Conservation (phyloP, 768 basidiomycete species). For the Boletus huronensis region DNA sequence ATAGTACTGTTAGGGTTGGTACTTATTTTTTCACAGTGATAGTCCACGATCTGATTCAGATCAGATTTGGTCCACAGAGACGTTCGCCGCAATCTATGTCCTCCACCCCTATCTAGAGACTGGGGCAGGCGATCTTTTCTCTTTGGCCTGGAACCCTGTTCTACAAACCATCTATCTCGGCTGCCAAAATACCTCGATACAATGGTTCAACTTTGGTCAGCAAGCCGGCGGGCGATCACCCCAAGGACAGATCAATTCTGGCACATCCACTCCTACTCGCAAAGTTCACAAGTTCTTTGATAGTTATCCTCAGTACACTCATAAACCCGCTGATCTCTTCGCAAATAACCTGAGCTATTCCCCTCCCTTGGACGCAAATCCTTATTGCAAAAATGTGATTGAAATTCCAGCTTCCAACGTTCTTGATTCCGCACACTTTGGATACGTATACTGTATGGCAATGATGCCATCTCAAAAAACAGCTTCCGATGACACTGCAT, state of each 20-base stretch:
- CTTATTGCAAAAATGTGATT: slow-evolving; percentile 29
- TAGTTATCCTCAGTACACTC: slow-evolving; percentile 73
- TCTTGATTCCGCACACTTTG: slow-evolving; percentile 87
- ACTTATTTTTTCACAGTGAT: background rate
- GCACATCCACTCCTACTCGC: slow-evolving; percentile 38
- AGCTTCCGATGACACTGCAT: slow-evolving; percentile 32
- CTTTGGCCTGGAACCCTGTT: slow-evolving; percentile 69
- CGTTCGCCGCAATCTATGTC: slow-evolving; percentile 63
- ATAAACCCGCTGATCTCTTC: slow-evolving; percentile 62
- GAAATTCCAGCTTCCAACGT: slow-evolving; percentile 67
- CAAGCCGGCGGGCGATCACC: background rate
- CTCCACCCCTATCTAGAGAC: slow-evolving; percentile 77
- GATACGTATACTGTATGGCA: slow-evolving; percentile 87
- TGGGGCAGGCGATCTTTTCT: slow-evolving; percentile 85
- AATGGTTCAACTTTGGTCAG: slow-evolving; percentile 70
- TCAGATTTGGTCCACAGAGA: slow-evolving; percentile 80
- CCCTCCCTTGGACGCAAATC: slow-evolving; percentile 32
- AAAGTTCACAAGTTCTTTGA: slow-evolving; percentile 90
- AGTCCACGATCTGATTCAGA: slow-evolving; percentile 2
- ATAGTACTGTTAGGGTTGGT: slow-evolving; percentile 80
- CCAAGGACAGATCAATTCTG: slow-evolving; percentile 21
- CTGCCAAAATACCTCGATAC: slow-evolving; percentile 89
- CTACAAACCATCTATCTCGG: slow-evolving; percentile 78
- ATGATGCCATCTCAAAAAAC: slow-evolving; percentile 41
- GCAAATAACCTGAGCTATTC: slow-evolving; percentile 52